Base-by-base conservation (phyloP, 2,329 filamentous ascomycete species). In the Alternaria infectoria region DNA sequence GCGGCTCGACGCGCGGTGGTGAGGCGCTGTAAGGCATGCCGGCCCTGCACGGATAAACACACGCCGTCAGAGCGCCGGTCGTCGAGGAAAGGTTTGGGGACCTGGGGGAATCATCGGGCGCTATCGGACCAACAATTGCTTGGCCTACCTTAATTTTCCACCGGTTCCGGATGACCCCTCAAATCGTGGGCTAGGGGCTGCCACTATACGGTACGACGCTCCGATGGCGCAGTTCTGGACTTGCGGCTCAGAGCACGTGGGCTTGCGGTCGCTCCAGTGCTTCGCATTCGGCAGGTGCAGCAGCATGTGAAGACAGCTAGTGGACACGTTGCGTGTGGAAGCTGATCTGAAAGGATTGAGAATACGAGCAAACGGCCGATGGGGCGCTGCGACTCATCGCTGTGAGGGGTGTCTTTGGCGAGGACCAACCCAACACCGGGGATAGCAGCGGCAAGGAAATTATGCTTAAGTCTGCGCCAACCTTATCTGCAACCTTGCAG, bases 391-490 rank as follows among this genome's bases (percentile, higher is more conserved):
- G 47, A 55, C 49, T 52, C 50, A 52, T 45, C 19, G 15, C 28
- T 45, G 40, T 45, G 49, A 59, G 47, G 50, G 57, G 28, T 65
- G 62, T 59, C 60, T 68, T 68, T 62, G 63, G 64, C 59, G 65
- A 65, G 54, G 43, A 30, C 26, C 25, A 36, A 36, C 61, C 62
- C 61, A 57, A 56, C 66, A 64, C 70, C 65, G 61, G 71, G 72
- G 68, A 59, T 63, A 59, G 58, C 50, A 71, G 72, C 70, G 72
- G 72, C 68, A 67, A 66, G 69, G 67, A 65, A 71, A 71, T 76
- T 78, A 78, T 76, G 75, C 75, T 78, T 78, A 78, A 77, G 69
- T 72, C 28, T 72, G 70, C 67, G 71, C 62, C 70, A 78, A 76
- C 74, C 74, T 78, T 77, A 78, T 77, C 74, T 76, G 66, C 65